Conservation (phyloP, 148 eudicot species). For the Chenopodium album region DNA sequence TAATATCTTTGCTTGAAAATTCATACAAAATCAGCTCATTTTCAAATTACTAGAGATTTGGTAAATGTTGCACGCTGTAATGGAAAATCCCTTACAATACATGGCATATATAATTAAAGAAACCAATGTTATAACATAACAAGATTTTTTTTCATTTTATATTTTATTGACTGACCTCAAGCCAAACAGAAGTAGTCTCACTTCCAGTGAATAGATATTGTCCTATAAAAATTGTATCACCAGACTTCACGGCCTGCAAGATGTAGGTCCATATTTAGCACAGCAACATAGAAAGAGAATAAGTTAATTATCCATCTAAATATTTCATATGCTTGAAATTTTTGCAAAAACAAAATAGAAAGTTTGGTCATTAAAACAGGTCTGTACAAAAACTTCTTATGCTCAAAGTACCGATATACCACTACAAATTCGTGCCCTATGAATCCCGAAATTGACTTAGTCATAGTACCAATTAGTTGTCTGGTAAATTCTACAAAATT, state of each 20-base stretch:
- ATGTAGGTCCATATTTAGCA: conserved; percentile 23
- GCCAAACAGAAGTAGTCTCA: conserved; percentile 96
- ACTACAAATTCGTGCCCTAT: neutral
- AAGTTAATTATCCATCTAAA: too few species aligned
- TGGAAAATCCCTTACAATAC: neutral
- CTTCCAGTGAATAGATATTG: conserved; percentile 94
- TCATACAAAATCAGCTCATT: neutral
- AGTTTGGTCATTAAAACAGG: neutral
- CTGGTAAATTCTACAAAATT: neutral
- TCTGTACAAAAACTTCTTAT: neutral
- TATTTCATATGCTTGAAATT: neutral
- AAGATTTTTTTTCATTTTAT: too few species aligned
- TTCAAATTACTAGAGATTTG: neutral
- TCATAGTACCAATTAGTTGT: neutral
- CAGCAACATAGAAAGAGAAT: neutral
- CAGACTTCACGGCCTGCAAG: conserved; percentile 83
- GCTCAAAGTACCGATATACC: neutral
- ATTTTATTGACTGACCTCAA: conserved; percentile 59
- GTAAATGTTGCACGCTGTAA: neutral
- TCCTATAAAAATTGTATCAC: conserved; percentile 93
- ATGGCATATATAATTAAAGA: neutral
- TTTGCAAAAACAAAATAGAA: too few species aligned
- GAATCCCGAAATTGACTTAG: neutral
- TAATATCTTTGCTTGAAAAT: neutral
- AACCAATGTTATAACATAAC: neutral